Conservation (phyloP, 2,329 filamentous ascomycete species). For the Capronia epimyces region DNA sequence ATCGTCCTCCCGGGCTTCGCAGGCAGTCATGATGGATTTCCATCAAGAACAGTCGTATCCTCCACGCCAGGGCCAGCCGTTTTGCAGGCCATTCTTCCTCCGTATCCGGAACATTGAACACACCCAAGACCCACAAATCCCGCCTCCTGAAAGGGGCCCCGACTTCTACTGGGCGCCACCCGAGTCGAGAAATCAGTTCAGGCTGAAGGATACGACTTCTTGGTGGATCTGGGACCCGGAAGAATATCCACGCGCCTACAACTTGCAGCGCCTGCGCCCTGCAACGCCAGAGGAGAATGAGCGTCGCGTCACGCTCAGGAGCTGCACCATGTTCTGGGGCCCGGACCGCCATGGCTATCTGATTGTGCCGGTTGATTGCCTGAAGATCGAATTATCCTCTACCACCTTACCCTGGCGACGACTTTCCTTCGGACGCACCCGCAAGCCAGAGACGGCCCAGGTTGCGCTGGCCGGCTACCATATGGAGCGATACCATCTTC, state of each 20-base stretch:
- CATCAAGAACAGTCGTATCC: too few relatives aligned
- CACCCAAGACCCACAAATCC: neutral
- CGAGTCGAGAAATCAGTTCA: neutral
- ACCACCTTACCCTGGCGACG: constrained; percentile 5
- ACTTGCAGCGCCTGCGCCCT: neutral
- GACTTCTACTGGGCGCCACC: constrained; percentile 12
- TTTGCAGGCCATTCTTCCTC: constrained; percentile 4
- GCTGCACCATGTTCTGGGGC: constrained; percentile 15
- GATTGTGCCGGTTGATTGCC: constrained; percentile 10
- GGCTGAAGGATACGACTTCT: neutral
- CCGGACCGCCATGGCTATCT: constrained; percentile 15
- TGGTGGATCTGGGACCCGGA: constrained; percentile 15
- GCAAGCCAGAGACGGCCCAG: neutral
- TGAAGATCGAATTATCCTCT: neutral
- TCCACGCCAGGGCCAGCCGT: neutral
- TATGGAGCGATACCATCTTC: constrained; percentile 1
- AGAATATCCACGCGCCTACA: neutral
- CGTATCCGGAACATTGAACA: constrained; percentile 2
- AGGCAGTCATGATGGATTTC: too few relatives aligned
- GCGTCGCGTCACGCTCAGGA: neutral
- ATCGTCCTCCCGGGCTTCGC: neutral
- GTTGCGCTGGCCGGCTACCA: constrained; percentile 8
- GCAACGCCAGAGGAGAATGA: neutral
- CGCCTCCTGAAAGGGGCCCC: neutral
- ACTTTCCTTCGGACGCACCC: constrained; percentile 5